Base-by-base conservation (phyloP, 164 flowering plant species). In the Warburgia ugandensis region DNA sequence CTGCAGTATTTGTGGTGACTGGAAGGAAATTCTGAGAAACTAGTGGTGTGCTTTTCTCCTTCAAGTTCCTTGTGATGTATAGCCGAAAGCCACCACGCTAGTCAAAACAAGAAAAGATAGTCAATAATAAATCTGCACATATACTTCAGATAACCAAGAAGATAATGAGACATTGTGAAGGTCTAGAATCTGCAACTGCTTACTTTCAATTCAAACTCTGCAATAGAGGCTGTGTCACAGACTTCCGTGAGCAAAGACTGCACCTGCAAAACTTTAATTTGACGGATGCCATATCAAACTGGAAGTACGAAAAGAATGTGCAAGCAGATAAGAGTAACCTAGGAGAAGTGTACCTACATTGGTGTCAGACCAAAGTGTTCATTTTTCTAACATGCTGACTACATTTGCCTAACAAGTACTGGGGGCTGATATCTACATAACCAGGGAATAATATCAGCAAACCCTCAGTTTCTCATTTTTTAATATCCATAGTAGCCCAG, bases 161-260 rank as follows among this genome's bases (percentile, higher is more conserved):
- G 17, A 25, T 16, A 57, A 54, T 19, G n/a, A 19, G 2, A 46
- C 11, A 31, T n/a, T 23, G 13, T 4, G 20, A 21, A 12, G 25
- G 9, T 14, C n/a, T 9, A 32, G 12, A 53, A 31, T 17, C 5
- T 7, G 6, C 9, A 27, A 33, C 5, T 46, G 23, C 77, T 69
- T 66, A 88, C 96, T 64, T 80, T 84, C 60, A 84, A 62, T 59
- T 83, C 85, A 66, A 84, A 71, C 65, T 88, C 91, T 31, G 85
- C 85, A 56, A 88, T 63, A 39, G 92, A 78, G 36, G 85, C 61
- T 61, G 96, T 74, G 56, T 82, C 72, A 59, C 92, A 85, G 52
- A 85, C 69, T 21, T 65, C 74, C 36, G 75, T 58, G 20, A 89
- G 53, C 50, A 89, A 73, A 52, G 76, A 75, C 63, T 81, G 66